These are phyloP conservation scores for Komagataella pastoris DNA, from an alignment of 805 yeast species.

Conservation along the genomic window DNA sequence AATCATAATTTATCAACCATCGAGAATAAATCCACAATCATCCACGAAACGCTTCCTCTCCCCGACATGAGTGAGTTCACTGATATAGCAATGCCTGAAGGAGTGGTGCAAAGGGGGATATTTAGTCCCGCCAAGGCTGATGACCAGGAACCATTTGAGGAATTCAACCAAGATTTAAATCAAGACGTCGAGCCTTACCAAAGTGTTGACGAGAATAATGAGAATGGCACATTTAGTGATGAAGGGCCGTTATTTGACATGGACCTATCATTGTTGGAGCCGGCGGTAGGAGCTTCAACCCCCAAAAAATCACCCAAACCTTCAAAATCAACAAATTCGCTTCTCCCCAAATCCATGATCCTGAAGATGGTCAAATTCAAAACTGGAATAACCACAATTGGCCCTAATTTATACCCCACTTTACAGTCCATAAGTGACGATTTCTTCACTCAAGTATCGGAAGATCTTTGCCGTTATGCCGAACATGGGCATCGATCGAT, in stretches of 20 bases:
- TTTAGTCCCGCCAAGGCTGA: not conserved
- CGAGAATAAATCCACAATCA: not conserved
- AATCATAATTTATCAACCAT: not conserved
- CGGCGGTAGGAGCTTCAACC: not conserved
- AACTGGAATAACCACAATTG: not conserved
- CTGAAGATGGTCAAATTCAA: not conserved
- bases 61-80: not conserved
- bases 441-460: constrained; percentile 20
- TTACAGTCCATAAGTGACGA: constrained; percentile 13
- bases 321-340: not conserved
- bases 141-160: not conserved
- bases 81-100: not conserved
- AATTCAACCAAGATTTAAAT: not conserved
- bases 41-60: constrained; percentile 2
- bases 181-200: not conserved
- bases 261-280: not conserved
- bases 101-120: not conserved
- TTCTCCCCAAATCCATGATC: not conserved
- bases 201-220: not conserved
- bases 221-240: not conserved
- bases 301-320: not conserved
- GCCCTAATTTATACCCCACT: not conserved
- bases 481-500: constrained; percentile 15
- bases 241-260: not conserved
- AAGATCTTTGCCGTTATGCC: constrained; percentile 21